Evolutionary conservation across 495 filamentous ascomycete species (phyloP), one percentile per base, ranked within the genome.

Genomic region (Mycothermus thermophilus): DNA sequence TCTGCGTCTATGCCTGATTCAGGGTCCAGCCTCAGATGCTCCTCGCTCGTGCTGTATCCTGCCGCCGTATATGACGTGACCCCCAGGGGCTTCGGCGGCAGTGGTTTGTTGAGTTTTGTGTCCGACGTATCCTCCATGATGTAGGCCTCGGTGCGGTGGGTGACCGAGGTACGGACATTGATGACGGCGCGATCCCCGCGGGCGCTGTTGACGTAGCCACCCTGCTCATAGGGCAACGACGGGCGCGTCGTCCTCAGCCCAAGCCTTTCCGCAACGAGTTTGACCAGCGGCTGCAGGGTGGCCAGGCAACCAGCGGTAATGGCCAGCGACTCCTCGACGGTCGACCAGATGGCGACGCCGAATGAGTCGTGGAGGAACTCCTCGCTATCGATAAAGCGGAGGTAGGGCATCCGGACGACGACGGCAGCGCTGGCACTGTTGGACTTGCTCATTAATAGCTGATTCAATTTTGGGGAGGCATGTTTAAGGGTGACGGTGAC

Each of bases 291-390:
- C 8, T 48, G 47, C 10, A 60, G 42, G 2, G 55, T 60, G n/a
- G 53, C 53, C 12, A 57, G 35, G 8, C 42, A 35, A 16, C 36
- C 51, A 5, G 57, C 57, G 2, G 49, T 47, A 33, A 60, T 54
- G 34, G 46, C 51, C 14, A 60, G 43, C 9, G 43, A 43, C n/a
- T 51, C 41, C 29, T 60, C 57, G 12, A 50, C 41, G 0, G 54
- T 51, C 1, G 51, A 55, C 55, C 53, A 59, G 31, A 59, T 48
- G 4, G 55, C 50, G 9, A 59, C 35, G 37, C 51, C 37, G 26
- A 35, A 27, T 10, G 50, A 57, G 29, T 37, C 33, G 19, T 43
- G 52, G 6, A 59, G 37, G 27, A 57, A 57, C 38, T 59, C 54
- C n/a, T 30, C 26, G 25, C 43, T 36, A 9, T 27, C 44, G 18